These are phyloP conservation scores for Phoenix dactylifera DNA, from an alignment of 176 grass and related monocot species.

Conservation along the genomic window DNA sequence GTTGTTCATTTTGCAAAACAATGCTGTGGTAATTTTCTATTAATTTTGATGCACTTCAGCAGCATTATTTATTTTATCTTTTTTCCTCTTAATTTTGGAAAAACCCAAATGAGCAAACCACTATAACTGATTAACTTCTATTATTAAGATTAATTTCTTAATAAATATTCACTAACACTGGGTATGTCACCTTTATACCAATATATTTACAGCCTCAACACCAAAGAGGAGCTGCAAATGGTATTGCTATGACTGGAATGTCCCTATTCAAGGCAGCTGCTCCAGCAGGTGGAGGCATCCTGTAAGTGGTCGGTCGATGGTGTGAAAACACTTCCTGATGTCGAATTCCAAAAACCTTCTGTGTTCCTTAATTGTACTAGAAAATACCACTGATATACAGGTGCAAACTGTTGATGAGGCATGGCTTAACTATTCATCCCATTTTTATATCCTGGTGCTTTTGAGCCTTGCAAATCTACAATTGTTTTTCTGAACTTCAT, in stretches of 20 bases:
- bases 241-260: conserved; percentile 39
- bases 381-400: no score
- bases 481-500: no score
- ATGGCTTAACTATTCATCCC: no score
- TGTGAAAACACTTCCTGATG: no score
- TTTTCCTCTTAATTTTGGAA: neutral
- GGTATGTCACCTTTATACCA: neutral
- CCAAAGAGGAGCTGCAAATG: conserved; percentile 72
- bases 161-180: neutral
- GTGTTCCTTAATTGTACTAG: no score
- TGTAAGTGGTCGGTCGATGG: no score
- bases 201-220: conserved; percentile 33
- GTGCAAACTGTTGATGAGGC: no score
- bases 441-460: no score
- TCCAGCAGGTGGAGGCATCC: conserved; percentile 42
- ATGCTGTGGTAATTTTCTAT: conserved; percentile 39
- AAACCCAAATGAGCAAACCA: neutral
- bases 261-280: conserved; percentile 55
- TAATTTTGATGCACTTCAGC: neutral
- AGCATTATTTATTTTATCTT: neutral
- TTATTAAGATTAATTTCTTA: neutral
- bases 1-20: conserved; percentile 47
- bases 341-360: no score
- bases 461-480: no score
- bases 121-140: no score